A percentile compares a stretch with the other conserved stretches of the same genome.
Evolutionary conservation across 1,284 basidiomycete species (phyloP).

Genomic region (Cutaneotrichosporon dermatis): DNA sequence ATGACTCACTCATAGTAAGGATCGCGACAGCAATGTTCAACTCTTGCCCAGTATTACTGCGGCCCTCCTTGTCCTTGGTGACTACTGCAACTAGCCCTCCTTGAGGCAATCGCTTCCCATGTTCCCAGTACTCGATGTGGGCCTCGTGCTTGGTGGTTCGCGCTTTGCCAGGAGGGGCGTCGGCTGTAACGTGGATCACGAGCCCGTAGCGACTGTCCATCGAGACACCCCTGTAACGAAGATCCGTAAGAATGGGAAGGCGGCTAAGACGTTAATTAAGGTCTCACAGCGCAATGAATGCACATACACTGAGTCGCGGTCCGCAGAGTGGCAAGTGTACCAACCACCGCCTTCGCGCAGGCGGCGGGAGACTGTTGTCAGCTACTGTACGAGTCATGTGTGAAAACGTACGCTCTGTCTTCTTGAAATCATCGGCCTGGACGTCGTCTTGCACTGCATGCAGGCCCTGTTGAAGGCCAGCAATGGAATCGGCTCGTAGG

Average conservation of each 20-base stretch:
- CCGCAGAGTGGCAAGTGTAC: no score
- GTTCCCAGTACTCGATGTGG: constrained; percentile 61
- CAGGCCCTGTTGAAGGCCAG: constrained; percentile 49
- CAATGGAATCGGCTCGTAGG: constrained; percentile 61
- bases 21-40: no score
- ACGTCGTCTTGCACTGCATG: constrained; percentile 54
- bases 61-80: no score
- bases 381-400: no score
- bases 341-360: no score
- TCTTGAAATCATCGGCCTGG: not conserved
- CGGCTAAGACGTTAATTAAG: no score
- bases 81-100: constrained; percentile 59
- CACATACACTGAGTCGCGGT: no score
- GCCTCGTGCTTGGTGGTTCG: no score
- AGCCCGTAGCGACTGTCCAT: constrained; percentile 54
- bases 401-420: not conserved
- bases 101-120: constrained; percentile 55
- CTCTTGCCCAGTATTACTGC: no score
- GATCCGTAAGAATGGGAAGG: constrained; percentile 59
- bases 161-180: constrained; percentile 52
- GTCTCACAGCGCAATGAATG: no score
- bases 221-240: constrained; percentile 50
- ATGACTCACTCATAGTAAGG: no score
- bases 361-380: no score
- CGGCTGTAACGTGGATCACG: constrained; percentile 51